Evolutionary conservation across 768 basidiomycete species (phyloP).

Genomic region (Xanthoconium purpureum): DNA sequence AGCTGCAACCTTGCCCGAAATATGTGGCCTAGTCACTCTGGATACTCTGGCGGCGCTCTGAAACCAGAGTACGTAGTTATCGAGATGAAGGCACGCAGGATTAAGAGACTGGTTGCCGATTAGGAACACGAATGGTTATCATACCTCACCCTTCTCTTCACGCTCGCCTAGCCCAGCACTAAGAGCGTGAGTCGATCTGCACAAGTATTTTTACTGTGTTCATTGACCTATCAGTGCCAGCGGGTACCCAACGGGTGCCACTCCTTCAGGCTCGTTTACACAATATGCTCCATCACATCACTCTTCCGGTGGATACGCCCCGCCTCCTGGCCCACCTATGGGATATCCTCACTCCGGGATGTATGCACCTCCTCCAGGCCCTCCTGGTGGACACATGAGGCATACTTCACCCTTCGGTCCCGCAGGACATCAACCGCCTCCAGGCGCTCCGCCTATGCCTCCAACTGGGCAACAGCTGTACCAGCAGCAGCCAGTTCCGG

Average conservation of each 20-base stretch:
- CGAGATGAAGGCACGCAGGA: too few species aligned
- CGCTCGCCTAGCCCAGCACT: slow-evolving; percentile 1
- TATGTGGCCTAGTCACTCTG: slow-evolving; percentile 7
- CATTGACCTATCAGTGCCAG: too few species aligned
- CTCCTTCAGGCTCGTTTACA: too few species aligned
- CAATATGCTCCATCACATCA: too few species aligned
- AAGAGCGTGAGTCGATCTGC: slow-evolving; percentile 12
- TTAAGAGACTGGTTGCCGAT: not conserved
- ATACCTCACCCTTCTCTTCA: not conserved
- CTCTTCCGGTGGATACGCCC: too few species aligned
- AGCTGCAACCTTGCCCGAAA: not conserved
- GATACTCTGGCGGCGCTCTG: slow-evolving; percentile 5
- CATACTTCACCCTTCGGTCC: not conserved
- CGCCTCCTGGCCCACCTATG: too few species aligned
- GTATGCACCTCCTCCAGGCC: slow-evolving; percentile 16
- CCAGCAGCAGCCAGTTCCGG: slow-evolving; percentile 52
- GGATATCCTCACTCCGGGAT: slow-evolving; percentile 3
- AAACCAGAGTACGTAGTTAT: not conserved
- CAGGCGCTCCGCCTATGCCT: slow-evolving; percentile 47
- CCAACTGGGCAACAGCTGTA: slow-evolving; percentile 59
- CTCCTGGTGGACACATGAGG: slow-evolving; percentile 7
- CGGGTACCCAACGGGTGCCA: too few species aligned
- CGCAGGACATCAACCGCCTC: slow-evolving; percentile 14
- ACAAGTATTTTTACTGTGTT: too few species aligned
- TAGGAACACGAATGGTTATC: not conserved